Evolutionary conservation across 306 rosid genomes (phyloP).

Genomic region (Quercus robur): DNA sequence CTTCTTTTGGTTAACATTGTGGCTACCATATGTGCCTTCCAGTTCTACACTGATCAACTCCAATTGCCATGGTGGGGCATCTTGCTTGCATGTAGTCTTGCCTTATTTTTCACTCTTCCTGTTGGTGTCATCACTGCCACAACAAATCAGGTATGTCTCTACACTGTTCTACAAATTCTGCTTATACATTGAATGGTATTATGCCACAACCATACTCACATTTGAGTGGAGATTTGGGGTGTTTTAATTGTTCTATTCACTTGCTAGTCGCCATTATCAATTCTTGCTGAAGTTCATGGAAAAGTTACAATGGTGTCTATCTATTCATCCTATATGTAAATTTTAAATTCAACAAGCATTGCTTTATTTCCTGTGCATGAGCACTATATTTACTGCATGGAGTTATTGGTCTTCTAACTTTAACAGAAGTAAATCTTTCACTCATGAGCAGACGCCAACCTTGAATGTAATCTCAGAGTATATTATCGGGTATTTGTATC

Average conservation of each 20-base stretch:
- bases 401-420: neutral
- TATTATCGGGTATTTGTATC: slow-evolving; percentile 74
- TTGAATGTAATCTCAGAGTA: slow-evolving; percentile 72
- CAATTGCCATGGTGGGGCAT: slow-evolving; percentile 79
- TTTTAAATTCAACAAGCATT: neutral
- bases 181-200: neutral
- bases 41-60: slow-evolving; percentile 55
- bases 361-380: neutral
- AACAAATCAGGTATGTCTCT: slow-evolving; percentile 62
- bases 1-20: slow-evolving; percentile 57
- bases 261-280: neutral
- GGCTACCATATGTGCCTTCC: slow-evolving; percentile 46
- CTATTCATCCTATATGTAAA: neutral
- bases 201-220: neutral
- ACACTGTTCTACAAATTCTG: neutral
- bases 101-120: slow-evolving; percentile 70
- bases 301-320: neutral
- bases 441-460: slow-evolving; percentile 43
- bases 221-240: neutral
- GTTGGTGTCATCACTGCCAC: slow-evolving; percentile 72
- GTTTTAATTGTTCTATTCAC: neutral
- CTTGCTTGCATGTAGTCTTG: slow-evolving; percentile 63
- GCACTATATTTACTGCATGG: neutral
- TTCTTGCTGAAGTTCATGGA: neutral
- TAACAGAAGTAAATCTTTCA: neutral